A percentile compares a stretch with the other conserved stretches of the same genome.
These are phyloP conservation scores for Carex scoparia DNA, from an alignment of 176 grass and related monocot genomes.

Conservation along the genomic window DNA sequence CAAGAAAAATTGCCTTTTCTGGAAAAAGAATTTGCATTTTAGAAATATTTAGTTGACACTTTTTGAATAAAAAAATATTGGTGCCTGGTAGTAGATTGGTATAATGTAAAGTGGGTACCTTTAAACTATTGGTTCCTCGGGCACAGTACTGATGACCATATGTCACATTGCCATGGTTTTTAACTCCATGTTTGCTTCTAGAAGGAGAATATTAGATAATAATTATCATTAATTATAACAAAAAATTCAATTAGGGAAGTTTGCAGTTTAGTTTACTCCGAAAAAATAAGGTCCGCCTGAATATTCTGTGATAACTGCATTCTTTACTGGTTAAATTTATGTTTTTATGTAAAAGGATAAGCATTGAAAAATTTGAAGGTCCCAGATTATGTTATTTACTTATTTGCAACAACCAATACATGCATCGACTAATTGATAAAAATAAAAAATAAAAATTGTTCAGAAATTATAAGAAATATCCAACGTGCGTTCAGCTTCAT, in stretches of 20 bases:
- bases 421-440: not conserved
- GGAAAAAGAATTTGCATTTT: not conserved
- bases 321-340: conserved; percentile 4
- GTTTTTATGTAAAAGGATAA: not conserved
- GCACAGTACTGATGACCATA: not conserved
- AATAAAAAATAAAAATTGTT: not conserved
- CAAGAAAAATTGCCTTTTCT: not conserved
- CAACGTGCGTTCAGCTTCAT: not conserved
- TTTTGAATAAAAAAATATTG: not conserved
- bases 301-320: not conserved
- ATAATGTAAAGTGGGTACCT: not conserved
- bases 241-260: not conserved
- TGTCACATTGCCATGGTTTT: not conserved
- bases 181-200: not conserved
- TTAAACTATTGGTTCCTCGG: not conserved
- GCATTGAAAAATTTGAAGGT: not conserved
- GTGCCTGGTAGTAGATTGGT: not conserved
- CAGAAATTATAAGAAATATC: not conserved
- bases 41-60: not conserved
- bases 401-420: not conserved
- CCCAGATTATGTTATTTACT: not conserved
- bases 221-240: not conserved
- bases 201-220: not conserved
- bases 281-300: not conserved
- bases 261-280: not conserved